A percentile compares a stretch with the other conserved stretches of the same genome.
Evolutionary conservation across 106 monocot species (phyloP).

Genomic region (Ottelia alismoides): DNA sequence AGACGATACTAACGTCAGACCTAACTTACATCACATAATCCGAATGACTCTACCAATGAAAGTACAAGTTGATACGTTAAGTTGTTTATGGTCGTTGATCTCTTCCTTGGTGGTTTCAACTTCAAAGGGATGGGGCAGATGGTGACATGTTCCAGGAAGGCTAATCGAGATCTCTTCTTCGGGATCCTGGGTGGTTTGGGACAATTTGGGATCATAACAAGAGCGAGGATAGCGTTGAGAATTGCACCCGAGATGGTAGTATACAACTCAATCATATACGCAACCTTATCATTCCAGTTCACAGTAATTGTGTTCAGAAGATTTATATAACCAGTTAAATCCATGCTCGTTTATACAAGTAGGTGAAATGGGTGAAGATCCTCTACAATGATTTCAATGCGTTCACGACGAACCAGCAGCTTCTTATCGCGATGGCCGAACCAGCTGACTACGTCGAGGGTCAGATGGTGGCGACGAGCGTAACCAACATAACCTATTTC

Average conservation of each 20-base stretch:
- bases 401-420: conserved; percentile 68
- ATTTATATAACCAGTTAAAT: background rate
- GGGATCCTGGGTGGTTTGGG: conserved; percentile 80
- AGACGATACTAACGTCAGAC: no score
- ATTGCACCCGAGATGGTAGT: conserved; percentile 69
- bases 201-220: conserved; percentile 87
- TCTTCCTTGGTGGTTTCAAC: background rate
- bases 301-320: no score
- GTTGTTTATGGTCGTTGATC: background rate
- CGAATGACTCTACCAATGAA: no score
- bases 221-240: conserved; percentile 77
- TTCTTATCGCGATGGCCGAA: conserved; percentile 29
- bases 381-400: conserved; percentile 52
- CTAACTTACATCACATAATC: no score
- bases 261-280: no score
- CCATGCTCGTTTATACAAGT: background rate
- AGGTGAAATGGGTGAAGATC: conserved; percentile 78
- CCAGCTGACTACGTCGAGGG: conserved; percentile 92
- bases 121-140: conserved; percentile 67
- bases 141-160: conserved; percentile 45
- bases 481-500: conserved; percentile 77
- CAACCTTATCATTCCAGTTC: no score
- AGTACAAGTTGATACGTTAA: no score
- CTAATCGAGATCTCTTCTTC: conserved; percentile 57
- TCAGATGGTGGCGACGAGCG: conserved; percentile 53